A percentile compares a stretch with the other conserved stretches of the same genome.
These are phyloP conservation scores for Populus hybrid DNA, from an alignment of 441 rosid genomes.

Conservation along the genomic window DNA sequence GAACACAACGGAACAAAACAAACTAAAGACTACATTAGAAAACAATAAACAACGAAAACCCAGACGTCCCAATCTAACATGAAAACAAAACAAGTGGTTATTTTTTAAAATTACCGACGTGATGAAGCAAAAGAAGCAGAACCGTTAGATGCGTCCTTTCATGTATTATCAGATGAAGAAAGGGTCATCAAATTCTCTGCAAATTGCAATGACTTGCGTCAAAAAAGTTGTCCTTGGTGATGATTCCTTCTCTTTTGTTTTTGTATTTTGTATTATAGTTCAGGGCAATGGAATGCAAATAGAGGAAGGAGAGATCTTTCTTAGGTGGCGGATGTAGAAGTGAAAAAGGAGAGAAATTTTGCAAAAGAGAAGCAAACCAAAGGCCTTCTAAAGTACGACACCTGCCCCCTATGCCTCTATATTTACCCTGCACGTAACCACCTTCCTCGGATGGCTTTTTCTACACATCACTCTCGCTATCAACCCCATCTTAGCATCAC, in stretches of 20 bases:
- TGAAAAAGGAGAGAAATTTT: not conserved
- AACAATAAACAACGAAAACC: conserved; percentile 14
- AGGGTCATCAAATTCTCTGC: conserved; percentile 35
- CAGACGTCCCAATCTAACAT: conserved; percentile 32
- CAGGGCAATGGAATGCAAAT: not conserved
- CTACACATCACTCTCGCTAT: not conserved
- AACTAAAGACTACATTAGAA: not conserved
- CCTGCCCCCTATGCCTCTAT: conserved; percentile 38
- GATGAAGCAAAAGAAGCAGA: conserved; percentile 33
- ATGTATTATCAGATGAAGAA: conserved; percentile 25
- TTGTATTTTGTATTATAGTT: not conserved
- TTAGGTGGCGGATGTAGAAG: not conserved
- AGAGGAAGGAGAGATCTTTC: conserved; percentile 7
- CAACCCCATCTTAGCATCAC: conserved; percentile 1
- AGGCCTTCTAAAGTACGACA: conserved; percentile 37
- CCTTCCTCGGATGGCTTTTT: conserved; percentile 5
- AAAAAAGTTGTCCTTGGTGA: not conserved
- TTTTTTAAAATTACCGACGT: conserved; percentile 18
- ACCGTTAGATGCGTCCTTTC: conserved; percentile 25
- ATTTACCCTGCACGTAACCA: conserved; percentile 33
- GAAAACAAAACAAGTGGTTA: conserved; percentile 24
- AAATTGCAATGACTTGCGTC: conserved; percentile 28
- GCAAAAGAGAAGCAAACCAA: conserved; percentile 15
- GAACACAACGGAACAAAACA: not conserved
- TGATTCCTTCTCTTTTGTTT: no score